phyloP scores from a whole-genome alignment of 2,329 filamentous ascomycete species.

The Aureobasidium mangrovei region DNA sequence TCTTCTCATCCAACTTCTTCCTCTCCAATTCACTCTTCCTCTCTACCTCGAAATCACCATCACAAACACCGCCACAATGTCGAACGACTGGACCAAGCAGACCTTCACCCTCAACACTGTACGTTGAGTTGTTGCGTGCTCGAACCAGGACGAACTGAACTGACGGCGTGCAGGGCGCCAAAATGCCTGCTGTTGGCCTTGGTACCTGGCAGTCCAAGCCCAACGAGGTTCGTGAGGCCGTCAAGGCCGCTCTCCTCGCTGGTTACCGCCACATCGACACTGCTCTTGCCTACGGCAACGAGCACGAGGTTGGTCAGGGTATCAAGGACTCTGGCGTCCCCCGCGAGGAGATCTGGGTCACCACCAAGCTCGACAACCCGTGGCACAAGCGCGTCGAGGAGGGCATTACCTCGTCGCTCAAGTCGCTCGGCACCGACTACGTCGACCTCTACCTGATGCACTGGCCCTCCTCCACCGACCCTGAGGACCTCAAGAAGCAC shows the following conservation, averaged over 20 bases:
- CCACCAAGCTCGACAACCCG: constrained; percentile 75
- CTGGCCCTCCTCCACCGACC: constrained; percentile 59
- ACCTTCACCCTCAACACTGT: constrained; percentile 49
- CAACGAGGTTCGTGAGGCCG: constrained; percentile 60
- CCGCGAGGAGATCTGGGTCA: constrained; percentile 62
- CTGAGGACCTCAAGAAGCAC: constrained; percentile 56
- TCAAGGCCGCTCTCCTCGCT: constrained; percentile 44
- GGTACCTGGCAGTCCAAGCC: constrained; percentile 72
- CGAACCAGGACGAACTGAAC: background rate
- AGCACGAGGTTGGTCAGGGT: constrained; percentile 61
- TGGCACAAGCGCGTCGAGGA: constrained; percentile 63
- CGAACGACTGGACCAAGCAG: constrained; percentile 30
- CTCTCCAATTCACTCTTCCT: background rate
- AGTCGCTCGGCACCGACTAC: constrained; percentile 54
- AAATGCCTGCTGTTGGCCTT: constrained; percentile 67
- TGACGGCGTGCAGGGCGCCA: constrained; percentile 57
- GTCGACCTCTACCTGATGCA: constrained; percentile 55
- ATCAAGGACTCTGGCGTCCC: constrained; percentile 59
- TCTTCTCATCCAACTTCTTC: constrained; percentile 9
- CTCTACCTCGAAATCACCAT: background rate
- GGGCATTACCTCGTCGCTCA: constrained; percentile 51
- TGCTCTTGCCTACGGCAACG: constrained; percentile 70
- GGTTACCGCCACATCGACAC: constrained; percentile 40
- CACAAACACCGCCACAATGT: constrained; percentile 17
- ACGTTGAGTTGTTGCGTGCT: constrained; percentile 1